A percentile compares a stretch with the other conserved stretches of the same genome.
phyloP scores from a whole-genome alignment of 2,329 filamentous ascomycete species.

The Leptographium galeiforme region DNA sequence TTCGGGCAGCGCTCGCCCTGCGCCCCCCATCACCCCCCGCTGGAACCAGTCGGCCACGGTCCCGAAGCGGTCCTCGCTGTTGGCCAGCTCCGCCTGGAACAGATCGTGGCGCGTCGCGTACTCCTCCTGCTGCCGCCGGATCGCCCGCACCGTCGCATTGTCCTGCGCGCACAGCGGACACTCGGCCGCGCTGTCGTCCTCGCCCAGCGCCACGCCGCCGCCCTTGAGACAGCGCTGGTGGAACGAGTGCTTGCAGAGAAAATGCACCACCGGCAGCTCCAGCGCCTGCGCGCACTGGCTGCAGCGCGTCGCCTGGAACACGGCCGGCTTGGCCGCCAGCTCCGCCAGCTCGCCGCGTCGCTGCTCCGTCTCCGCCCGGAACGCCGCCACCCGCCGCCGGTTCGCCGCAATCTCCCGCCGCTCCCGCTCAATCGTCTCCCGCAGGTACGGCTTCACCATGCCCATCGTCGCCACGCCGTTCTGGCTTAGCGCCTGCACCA shows the following conservation, averaged over 20 bases:
- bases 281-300: constrained; percentile 65
- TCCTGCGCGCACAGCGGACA: constrained; percentile 76
- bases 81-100: constrained; percentile 66
- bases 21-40: constrained; percentile 61
- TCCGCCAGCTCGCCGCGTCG: constrained; percentile 69
- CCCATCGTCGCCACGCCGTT: constrained; percentile 80
- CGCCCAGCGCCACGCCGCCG: constrained; percentile 16
- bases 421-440: constrained; percentile 78
- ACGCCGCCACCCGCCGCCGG: constrained; percentile 66
- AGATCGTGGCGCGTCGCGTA: constrained; percentile 77
- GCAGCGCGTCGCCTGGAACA: constrained; percentile 85
- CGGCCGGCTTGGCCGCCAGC: constrained; percentile 63
- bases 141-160: constrained; percentile 79
- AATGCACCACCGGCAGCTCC: constrained; percentile 85
- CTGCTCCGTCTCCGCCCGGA: constrained; percentile 68
- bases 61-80: constrained; percentile 73
- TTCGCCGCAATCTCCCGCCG: constrained; percentile 73
- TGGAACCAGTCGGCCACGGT: constrained; percentile 93
- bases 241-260: constrained; percentile 93
- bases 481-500: constrained; percentile 76
- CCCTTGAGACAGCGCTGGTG: constrained; percentile 70
- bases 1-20: background rate
- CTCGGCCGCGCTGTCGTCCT: constrained; percentile 33
- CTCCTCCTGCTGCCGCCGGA: constrained; percentile 75
- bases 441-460: constrained; percentile 87